Percentiles rank a stretch among this genome's conserved stretches.
phyloP scores from a whole-genome alignment of 176 grass and related monocot species.

The Oryza glumipatula region DNA sequence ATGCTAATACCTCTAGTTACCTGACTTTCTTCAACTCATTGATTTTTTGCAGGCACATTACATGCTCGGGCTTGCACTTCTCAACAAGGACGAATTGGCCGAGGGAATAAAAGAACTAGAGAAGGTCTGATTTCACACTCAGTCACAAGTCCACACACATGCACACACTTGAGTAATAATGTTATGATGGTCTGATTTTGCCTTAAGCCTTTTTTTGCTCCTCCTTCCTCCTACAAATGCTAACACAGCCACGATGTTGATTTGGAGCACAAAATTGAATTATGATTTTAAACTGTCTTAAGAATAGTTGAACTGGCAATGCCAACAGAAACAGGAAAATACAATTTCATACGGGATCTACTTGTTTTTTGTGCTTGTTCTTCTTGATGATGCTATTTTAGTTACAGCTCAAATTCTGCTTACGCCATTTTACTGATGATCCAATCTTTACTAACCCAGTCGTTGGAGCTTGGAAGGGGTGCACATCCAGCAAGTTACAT shows the following conservation, averaged over 20 bases:
- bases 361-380: neutral
- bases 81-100: constrained; percentile 64
- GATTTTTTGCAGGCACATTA: constrained; percentile 71
- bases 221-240: neutral
- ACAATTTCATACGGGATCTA: neutral
- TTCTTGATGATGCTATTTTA: constrained; percentile 30
- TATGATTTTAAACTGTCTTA: neutral
- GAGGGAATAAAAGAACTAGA: constrained; percentile 89
- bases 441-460: constrained; percentile 47
- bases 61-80: constrained; percentile 79
- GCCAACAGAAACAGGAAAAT: constrained; percentile 1
- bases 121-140: constrained; percentile 51
- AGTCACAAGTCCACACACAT: neutral
- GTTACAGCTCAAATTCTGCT: constrained; percentile 16
- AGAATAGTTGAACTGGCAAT: neutral
- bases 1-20: constrained; percentile 1
- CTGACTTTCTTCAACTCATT: neutral
- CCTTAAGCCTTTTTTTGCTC: neutral
- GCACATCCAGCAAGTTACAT: constrained; percentile 75
- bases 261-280: neutral
- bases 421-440: constrained; percentile 28
- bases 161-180: neutral
- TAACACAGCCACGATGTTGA: neutral
- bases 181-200: constrained; percentile 3
- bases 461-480: constrained; percentile 84